A percentile compares a stretch with the other conserved stretches of the same genome.
phyloP scores from a whole-genome alignment of 768 basidiomycete species.

The Termitomyces sp. region DNA sequence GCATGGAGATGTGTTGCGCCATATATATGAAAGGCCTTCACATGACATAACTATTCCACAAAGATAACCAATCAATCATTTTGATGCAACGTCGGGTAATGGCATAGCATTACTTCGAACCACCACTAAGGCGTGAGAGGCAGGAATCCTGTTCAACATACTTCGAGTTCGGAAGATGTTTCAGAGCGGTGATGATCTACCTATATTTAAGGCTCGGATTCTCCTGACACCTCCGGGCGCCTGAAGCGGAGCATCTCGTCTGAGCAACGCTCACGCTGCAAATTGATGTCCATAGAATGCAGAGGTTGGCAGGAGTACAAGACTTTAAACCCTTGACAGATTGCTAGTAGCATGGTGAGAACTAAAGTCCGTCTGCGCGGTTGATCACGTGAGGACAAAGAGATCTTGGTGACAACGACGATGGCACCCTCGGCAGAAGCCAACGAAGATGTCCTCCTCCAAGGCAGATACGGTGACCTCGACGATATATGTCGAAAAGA shows the following conservation, averaged over 20 bases:
- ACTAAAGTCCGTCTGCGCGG: neutral
- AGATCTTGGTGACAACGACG: constrained; percentile 4
- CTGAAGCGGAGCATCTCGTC: neutral
- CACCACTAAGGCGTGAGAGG: too few species aligned
- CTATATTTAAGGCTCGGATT: neutral
- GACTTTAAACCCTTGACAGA: neutral
- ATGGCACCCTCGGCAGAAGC: constrained; percentile 44
- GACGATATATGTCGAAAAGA: constrained; percentile 68
- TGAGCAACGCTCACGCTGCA: too few species aligned
- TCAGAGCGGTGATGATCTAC: neutral
- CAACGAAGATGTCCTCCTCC: constrained; percentile 69
- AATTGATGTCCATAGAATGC: too few species aligned
- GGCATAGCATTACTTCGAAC: too few species aligned
- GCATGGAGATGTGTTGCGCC: neutral
- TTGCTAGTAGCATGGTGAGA: neutral
- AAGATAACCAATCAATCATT: neutral
- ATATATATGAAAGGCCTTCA: constrained; percentile 6
- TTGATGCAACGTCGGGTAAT: constrained; percentile 11
- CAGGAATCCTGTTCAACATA: too few species aligned
- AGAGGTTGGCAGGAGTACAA: neutral
- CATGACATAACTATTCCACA: constrained; percentile 5
- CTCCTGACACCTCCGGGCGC: neutral
- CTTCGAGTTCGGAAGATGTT: neutral
- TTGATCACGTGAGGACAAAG: neutral
- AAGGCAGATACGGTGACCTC: constrained; percentile 85